Evolutionary conservation across 148 eudicot genomes (phyloP).

Genomic region (Rhododendron ferrugineum): DNA sequence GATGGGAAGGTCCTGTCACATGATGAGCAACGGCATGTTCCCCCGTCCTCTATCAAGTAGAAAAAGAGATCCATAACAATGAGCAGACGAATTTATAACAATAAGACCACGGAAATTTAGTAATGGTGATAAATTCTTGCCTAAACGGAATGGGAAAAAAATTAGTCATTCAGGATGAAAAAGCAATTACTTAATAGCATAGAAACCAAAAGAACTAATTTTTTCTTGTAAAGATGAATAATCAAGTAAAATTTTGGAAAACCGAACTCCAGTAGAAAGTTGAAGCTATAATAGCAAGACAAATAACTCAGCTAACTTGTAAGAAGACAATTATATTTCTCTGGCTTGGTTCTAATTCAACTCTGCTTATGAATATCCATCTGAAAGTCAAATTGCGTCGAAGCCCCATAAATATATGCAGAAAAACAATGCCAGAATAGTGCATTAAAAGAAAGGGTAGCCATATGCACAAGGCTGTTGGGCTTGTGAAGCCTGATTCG

Average conservation of each 20-base stretch:
- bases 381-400: neutral
- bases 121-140: neutral
- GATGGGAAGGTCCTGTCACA: conserved; percentile 61
- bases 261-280: neutral
- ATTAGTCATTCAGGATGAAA: neutral
- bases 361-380: neutral
- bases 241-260: neutral
- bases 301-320: neutral
- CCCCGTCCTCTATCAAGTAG: conserved; percentile 42
- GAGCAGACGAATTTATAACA: neutral
- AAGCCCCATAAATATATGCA: neutral
- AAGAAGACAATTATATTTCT: neutral
- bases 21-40: conserved; percentile 67
- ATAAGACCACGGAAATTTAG: neutral
- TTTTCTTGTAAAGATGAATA: neutral
- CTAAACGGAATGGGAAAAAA: neutral
- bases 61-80: conserved; percentile 12
- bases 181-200: neutral
- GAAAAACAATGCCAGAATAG: neutral
- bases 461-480: neutral
- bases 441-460: neutral
- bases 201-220: neutral
- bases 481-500: neutral
- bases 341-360: neutral
- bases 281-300: neutral